Evolutionary conservation across 2,329 filamentous ascomycete genomes (phyloP), one percentile per base, ranked within the genome.

Genomic region (Hymenoscyphus linearis): DNA sequence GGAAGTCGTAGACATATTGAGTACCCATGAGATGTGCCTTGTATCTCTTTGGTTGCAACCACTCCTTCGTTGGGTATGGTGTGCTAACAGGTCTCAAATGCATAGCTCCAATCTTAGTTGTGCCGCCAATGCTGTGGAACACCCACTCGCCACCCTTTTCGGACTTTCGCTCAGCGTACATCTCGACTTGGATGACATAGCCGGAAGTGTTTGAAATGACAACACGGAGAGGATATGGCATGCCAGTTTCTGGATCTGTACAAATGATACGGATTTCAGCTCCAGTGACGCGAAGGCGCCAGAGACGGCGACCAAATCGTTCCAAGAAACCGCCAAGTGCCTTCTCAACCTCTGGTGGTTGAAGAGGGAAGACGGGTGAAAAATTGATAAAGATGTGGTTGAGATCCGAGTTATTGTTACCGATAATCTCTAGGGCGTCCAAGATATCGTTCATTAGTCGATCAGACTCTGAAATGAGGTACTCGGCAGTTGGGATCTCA

Each of bases 301-400:
- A 98, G 66, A 90, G 91, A 71, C 95, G 91, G 68, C 91, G 89
- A 68, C 95, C 95, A 72, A 98, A 99, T 65, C 95, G 91, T 72
- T 98, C 95, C 68, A 99, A 81, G 86, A 99, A 99, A 60, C 93
- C 93, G 72, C 89, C 91, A 26, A 99, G 85, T 34, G 91, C 93
- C 76, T 96, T 85, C 78, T 98, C 92, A 16, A 99, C 91, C 78
- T 97, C 91, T 62, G 85, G 80, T 3, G 95, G 93, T 72, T 91
- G 83, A 55, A 99, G 85, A 74, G 92, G 91, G 86, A 99, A 98
- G 62, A 97, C 90, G 10, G 93, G 91, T 0, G 91, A 95, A 80
- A 99, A 99, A 84, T 99, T 98, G 83, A 99, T 95, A 82, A 99
- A 99, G 83, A 99, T 95, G 80, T 99, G 95, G 82, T 99, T 99